Evolutionary conservation across 495 filamentous ascomycete species (phyloP).

Genomic region (Rusavskia elegans): DNA sequence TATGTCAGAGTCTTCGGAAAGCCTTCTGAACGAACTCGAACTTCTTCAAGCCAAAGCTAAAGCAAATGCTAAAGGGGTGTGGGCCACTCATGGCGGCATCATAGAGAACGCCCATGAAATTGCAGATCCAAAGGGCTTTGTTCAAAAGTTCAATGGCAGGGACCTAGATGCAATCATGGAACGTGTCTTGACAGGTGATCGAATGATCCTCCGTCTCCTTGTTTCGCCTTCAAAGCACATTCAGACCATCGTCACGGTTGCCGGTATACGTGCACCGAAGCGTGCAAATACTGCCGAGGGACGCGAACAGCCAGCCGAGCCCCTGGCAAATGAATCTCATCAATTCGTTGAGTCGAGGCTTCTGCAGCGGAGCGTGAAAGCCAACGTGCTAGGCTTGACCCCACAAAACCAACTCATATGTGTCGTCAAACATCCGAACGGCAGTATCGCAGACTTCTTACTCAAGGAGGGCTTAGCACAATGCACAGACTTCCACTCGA

Average conservation of each 20-base stretch:
- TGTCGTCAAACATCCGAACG: conserved; percentile 67
- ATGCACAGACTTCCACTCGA: conserved; percentile 88
- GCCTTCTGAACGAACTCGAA: conserved; percentile 58
- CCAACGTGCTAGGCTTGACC: conserved; percentile 69
- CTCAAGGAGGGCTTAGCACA: conserved; percentile 77
- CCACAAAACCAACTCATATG: conserved; percentile 75
- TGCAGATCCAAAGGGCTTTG: conserved; percentile 50
- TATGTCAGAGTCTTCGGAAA: conserved; percentile 55
- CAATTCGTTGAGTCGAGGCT: conserved; percentile 73
- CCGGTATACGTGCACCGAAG: conserved; percentile 77
- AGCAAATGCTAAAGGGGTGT: conserved; percentile 61
- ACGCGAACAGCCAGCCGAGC: conserved; percentile 68
- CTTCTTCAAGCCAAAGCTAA: conserved; percentile 68
- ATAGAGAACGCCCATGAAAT: conserved; percentile 71
- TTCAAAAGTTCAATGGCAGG: conserved; percentile 63
- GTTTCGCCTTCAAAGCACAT: conserved; percentile 61
- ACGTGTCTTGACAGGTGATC: conserved; percentile 78
- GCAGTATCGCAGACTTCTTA: conserved; percentile 79
- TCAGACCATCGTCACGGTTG: conserved; percentile 74
- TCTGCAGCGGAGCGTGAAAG: conserved; percentile 68
- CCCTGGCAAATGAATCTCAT: conserved; percentile 72
- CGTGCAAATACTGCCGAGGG: conserved; percentile 60
- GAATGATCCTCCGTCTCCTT: conserved; percentile 69
- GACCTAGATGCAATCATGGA: conserved; percentile 68
- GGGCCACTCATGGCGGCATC: conserved; percentile 38